Evolutionary conservation across 495 filamentous ascomycete genomes (phyloP).

Genomic region (Talaromyces proteolyticus): DNA sequence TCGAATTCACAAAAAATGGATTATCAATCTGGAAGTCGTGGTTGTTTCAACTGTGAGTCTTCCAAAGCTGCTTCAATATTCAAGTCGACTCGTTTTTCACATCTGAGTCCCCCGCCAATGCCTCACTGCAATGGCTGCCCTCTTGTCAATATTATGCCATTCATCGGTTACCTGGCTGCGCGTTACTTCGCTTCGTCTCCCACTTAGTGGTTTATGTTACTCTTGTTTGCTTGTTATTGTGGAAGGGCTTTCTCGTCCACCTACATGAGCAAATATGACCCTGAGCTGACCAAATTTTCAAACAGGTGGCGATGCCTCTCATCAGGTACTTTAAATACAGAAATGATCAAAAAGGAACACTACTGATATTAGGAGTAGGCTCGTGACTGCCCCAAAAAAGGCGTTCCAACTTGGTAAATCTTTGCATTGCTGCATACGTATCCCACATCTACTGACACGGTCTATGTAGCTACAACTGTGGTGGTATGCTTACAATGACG

Average conservation of each 20-base stretch:
- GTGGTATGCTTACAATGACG: constrained; percentile 52
- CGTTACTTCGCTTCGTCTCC: too few relatives aligned
- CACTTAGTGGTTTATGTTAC: too few relatives aligned
- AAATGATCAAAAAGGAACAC: constrained; percentile 11
- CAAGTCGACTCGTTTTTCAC: too few relatives aligned
- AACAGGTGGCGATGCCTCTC: constrained; percentile 67
- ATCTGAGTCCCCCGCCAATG: too few relatives aligned
- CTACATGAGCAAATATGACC: neutral
- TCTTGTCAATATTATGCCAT: too few relatives aligned
- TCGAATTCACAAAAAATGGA: constrained; percentile 38
- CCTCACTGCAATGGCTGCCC: too few relatives aligned
- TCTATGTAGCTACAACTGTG: constrained; percentile 65
- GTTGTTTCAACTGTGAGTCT: constrained; percentile 83
- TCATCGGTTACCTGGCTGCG: too few relatives aligned
- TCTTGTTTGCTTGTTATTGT: constrained; percentile 1
- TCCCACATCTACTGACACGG: constrained; percentile 16
- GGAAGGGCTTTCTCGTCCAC: too few relatives aligned
- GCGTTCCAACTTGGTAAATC: constrained; percentile 77
- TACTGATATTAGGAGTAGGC: constrained; percentile 44
- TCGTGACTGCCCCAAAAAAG: constrained; percentile 92
- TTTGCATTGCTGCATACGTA: constrained; percentile 6
- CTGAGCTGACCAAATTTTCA: neutral
- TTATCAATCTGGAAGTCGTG: constrained; percentile 49
- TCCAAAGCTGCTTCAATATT: too few relatives aligned
- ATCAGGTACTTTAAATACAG: constrained; percentile 48